Evolutionary conservation across 1,284 basidiomycete genomes (phyloP).

Genomic region (Trichosporon coremiiforme): DNA sequence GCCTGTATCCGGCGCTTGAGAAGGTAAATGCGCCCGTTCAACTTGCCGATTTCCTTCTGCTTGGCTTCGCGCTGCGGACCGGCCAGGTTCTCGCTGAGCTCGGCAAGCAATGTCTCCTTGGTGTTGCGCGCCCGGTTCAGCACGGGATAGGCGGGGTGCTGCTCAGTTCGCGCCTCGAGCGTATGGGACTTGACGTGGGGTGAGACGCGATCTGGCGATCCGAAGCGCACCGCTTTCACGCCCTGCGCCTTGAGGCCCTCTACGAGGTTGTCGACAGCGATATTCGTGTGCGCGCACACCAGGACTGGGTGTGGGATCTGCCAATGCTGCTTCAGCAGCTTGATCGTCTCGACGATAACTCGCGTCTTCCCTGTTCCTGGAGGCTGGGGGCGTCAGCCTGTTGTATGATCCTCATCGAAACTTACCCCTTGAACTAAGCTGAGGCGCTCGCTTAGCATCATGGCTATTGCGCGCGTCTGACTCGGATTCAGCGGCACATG

Average conservation of each 20-base stretch:
- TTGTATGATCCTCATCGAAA: constrained; percentile 25
- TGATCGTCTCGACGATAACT: constrained; percentile 82
- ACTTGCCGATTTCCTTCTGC: constrained; percentile 60
- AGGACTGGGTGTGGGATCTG: constrained; percentile 79
- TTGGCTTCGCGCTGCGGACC: constrained; percentile 31
- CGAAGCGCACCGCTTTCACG: constrained; percentile 75
- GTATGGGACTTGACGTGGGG: constrained; percentile 64
- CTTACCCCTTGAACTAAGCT: constrained; percentile 85
- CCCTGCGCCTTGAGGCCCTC: constrained; percentile 64
- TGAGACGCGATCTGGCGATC: constrained; percentile 67
- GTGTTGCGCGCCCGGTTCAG: constrained; percentile 61
- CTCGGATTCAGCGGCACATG: constrained; percentile 70
- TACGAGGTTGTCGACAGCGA: constrained; percentile 89
- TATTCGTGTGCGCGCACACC: constrained; percentile 90
- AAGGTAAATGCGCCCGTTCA: constrained; percentile 36
- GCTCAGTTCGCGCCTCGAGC: constrained; percentile 67
- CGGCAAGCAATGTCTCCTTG: constrained; percentile 61
- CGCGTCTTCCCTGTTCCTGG: constrained; percentile 94
- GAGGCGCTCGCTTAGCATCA: constrained; percentile 77
- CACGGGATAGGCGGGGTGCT: constrained; percentile 63
- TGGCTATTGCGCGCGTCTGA: constrained; percentile 80
- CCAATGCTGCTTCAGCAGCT: constrained; percentile 79
- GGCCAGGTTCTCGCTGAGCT: constrained; percentile 53
- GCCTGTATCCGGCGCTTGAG: constrained; percentile 38
- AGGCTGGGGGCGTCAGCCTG: constrained; percentile 63